Conservation (phyloP, 176 grass and related monocot species). For the Avena insularis region DNA sequence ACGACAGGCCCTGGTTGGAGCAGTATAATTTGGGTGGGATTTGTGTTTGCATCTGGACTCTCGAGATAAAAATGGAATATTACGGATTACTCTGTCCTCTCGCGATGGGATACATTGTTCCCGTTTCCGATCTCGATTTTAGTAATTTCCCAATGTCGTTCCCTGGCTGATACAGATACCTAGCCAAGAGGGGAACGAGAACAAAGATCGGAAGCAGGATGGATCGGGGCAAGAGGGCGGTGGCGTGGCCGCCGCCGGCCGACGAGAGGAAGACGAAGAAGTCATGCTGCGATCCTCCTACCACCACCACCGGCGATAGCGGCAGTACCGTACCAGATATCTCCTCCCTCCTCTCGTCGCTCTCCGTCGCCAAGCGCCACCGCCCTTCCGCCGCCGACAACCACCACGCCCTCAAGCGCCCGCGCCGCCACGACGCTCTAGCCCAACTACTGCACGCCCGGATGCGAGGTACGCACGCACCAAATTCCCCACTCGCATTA, state of each 20-base stretch:
- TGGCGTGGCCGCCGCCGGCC: not conserved
- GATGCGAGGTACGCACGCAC: not conserved
- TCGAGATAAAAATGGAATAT: too few species aligned
- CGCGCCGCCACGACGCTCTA: not conserved
- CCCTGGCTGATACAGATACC: too few species aligned
- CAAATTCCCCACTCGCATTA: not conserved
- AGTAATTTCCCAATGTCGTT: not conserved
- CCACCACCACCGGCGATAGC: not conserved
- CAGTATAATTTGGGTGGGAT: not conserved
- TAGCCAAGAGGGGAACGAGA: not conserved
- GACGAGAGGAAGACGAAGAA: not conserved
- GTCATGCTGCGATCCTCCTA: not conserved
- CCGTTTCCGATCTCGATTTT: not conserved
- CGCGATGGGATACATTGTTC: not conserved
- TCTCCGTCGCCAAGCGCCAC: conserved; percentile 7
- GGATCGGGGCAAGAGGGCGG: not conserved
- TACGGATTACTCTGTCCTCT: too few species aligned
- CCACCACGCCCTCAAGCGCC: not conserved
- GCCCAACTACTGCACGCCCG: not conserved
- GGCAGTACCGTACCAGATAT: not conserved
- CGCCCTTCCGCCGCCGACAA: not conserved
- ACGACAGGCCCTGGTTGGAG: not conserved
- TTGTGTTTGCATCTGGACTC: not conserved
- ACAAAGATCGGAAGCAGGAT: not conserved
- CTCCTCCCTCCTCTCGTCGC: not conserved